Conservation (phyloP, 306 rosid species). For the Adenanthera pavonina region DNA sequence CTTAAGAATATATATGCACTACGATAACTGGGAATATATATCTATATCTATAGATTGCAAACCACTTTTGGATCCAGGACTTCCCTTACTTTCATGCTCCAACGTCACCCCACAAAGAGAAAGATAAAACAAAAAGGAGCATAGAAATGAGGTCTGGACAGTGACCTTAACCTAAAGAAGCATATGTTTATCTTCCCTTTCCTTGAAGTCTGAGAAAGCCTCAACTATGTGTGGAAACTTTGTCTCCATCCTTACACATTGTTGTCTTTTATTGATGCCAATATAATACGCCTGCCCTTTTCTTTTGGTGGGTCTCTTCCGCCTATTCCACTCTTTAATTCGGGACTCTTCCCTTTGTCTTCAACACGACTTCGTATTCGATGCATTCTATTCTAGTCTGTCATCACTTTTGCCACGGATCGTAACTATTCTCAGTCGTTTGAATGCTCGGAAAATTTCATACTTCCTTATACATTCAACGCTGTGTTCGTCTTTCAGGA, state of each 20-base stretch:
- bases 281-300: conserved; percentile 43
- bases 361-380: conserved; percentile 25
- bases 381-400: conserved; percentile 20
- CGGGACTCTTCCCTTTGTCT: conserved; percentile 2
- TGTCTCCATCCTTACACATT: conserved; percentile 67
- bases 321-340: conserved; percentile 12
- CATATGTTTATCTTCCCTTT: conserved; percentile 52
- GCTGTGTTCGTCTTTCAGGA: neutral
- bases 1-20: conserved; percentile 30
- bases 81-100: conserved; percentile 85
- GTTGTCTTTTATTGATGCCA: conserved; percentile 83
- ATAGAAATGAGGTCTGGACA: conserved; percentile 42
- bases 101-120: conserved; percentile 26
- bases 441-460: neutral
- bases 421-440: neutral
- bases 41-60: conserved; percentile 24
- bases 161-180: conserved; percentile 59
- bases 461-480: neutral
- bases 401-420: conserved; percentile 25
- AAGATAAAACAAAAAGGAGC: conserved; percentile 25
- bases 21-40: neutral
- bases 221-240: conserved; percentile 74
- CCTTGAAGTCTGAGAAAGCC: conserved; percentile 85
- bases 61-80: conserved; percentile 56
- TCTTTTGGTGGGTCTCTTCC: conserved; percentile 57